Base-by-base conservation (phyloP, 192 early-diverging fungal genomes). In the Coemansia sp. region DNA sequence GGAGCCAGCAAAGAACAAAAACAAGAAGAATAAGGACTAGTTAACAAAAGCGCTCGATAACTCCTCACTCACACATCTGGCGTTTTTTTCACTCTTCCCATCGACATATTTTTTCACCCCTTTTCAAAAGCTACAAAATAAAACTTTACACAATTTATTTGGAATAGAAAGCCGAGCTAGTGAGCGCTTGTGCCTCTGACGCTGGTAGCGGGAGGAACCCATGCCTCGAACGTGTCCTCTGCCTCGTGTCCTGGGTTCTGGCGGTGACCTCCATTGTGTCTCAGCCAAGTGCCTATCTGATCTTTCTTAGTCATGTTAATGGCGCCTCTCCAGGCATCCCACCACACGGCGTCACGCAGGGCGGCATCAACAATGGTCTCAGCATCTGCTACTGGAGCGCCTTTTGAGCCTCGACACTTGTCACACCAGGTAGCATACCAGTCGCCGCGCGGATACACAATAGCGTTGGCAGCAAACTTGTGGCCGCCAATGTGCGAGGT, bases 361-460 rank as follows among this genome's bases (percentile, higher is more conserved):
- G 59, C 70, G 27, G 66, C 66, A n/a, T 72, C 63, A 2, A 79
- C 21, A 17, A 79, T 62, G 7, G 76, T 66, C 24, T 62, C 42
- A 1, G 76, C 70, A 37, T 72, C 67, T 10, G 55, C 54, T 0
- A 10, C 46, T 3, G 44, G 50, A 0, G 40, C 15, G 9, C 27
- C 48, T 22, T 15, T 39, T 22, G 22, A 22, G 4, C 65, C 53
- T 4, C 53, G 19, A 44, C 67, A 79, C 21, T 37, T 60, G 52
- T 72, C 76, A 35, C 76, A 79, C 66, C 70, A 69, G 1, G 76
- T 81, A 17, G 69, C 79, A 32, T 76, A 81, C 79, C 79, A 81
- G 63, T 81, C 79, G 41, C 79, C 79, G 15, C 66, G 55, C 21
- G 79, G 79, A 56, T 81, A 81, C 2, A 81, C 62, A 32, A 81